Conservation (phyloP, 2,329 filamentous ascomycete species). For the Beauveria medogensis region DNA sequence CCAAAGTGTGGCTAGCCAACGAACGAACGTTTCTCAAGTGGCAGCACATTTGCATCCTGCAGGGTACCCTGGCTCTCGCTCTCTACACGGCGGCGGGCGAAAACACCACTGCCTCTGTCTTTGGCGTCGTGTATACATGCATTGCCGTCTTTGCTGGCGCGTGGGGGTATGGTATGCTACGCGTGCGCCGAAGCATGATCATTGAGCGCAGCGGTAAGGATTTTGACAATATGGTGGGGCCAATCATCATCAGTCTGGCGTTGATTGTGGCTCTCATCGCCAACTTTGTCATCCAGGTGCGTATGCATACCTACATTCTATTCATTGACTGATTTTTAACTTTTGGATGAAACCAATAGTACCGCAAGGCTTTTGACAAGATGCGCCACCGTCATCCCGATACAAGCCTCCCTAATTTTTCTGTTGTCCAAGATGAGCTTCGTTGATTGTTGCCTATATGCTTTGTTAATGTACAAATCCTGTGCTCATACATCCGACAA, state of each 20-base stretch:
- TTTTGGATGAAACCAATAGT: background rate
- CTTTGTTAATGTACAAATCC: background rate
- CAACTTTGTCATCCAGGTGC: conserved; percentile 83
- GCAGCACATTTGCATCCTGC: conserved; percentile 87
- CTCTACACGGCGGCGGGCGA: conserved; percentile 82
- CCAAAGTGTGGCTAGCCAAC: conserved; percentile 98
- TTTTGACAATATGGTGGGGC: conserved; percentile 83
- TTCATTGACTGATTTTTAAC: background rate
- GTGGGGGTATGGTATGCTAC: conserved; percentile 85
- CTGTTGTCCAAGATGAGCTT: background rate
- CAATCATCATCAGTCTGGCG: conserved; percentile 72
- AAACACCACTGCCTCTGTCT: conserved; percentile 64
- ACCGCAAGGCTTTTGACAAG: conserved; percentile 12
- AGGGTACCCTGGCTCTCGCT: conserved; percentile 74
- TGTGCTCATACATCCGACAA: too few species aligned
- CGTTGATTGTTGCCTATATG: background rate
- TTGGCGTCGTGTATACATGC: conserved; percentile 75
- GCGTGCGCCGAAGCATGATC: conserved; percentile 70
- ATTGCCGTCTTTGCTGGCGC: conserved; percentile 75
- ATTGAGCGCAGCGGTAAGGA: conserved; percentile 79
- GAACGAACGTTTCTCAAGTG: conserved; percentile 98
- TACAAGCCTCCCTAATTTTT: background rate
- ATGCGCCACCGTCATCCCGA: conserved; percentile 3
- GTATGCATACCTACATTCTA: conserved; percentile 14
- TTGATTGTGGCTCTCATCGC: conserved; percentile 70